Conservation (phyloP, 2,329 filamentous ascomycete species). For the Stromatinia cepivora region DNA sequence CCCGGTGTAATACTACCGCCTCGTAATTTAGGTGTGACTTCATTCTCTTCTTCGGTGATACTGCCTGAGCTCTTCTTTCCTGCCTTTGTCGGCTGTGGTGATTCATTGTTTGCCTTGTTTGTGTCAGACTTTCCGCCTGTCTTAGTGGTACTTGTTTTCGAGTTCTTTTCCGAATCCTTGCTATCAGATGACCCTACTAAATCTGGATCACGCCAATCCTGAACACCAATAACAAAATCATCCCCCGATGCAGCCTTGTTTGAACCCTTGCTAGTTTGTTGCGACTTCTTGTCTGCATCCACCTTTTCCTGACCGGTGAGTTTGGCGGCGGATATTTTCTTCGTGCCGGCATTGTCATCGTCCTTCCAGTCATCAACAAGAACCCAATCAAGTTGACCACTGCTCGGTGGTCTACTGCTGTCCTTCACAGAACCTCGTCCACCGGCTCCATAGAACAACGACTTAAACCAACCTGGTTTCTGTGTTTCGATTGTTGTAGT, state of each 20-base stretch:
- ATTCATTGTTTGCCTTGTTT: constrained; percentile 28
- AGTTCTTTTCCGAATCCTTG: constrained; percentile 40
- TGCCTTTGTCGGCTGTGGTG: constrained; percentile 28
- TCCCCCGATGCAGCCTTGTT: constrained; percentile 47
- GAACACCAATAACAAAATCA: constrained; percentile 77
- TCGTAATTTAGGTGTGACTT: constrained; percentile 45
- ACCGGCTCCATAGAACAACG: constrained; percentile 45
- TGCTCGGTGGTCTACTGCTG: constrained; percentile 67
- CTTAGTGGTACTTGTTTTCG: constrained; percentile 31
- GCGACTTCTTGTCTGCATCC: constrained; percentile 37
- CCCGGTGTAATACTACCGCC: constrained; percentile 70
- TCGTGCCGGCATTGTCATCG: constrained; percentile 45
- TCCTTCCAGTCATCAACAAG: constrained; percentile 66
- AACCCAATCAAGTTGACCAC: constrained; percentile 74
- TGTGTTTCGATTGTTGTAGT: constrained; percentile 28
- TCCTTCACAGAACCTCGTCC: constrained; percentile 44
- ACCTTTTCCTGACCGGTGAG: constrained; percentile 41
- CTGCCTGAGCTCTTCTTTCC: constrained; percentile 37
- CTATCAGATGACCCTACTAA: constrained; percentile 49
- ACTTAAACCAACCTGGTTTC: constrained; percentile 48
- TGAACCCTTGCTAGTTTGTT: constrained; percentile 28
- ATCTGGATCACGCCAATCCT: constrained; percentile 83
- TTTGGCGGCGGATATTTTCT: constrained; percentile 46
- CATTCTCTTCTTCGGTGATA: constrained; percentile 39
- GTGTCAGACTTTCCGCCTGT: constrained; percentile 38